Conservation (phyloP, 306 rosid species). For the Phaseolus lunatus region DNA sequence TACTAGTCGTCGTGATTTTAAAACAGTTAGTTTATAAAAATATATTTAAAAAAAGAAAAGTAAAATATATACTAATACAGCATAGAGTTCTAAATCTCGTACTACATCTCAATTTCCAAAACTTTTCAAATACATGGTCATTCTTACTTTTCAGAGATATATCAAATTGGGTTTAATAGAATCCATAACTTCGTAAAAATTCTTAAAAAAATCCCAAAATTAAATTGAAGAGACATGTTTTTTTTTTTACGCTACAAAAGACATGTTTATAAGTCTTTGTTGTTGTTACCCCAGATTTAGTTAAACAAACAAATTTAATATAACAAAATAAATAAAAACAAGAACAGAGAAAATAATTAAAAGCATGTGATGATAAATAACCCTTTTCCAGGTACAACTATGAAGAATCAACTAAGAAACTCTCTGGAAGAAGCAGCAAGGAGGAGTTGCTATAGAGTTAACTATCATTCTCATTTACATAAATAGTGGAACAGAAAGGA, state of each 20-base stretch:
- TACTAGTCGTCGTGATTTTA: too few relatives aligned
- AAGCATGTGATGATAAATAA: not conserved
- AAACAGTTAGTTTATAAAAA: too few relatives aligned
- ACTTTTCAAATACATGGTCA: too few relatives aligned
- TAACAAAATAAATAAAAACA: not conserved
- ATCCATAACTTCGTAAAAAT: not conserved
- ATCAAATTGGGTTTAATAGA: not conserved
- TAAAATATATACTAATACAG: too few relatives aligned
- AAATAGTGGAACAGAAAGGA: constrained; percentile 25
- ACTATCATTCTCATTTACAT: constrained; percentile 32
- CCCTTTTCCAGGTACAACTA: not conserved
- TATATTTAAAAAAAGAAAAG: too few relatives aligned
- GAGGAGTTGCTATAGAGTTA: not conserved
- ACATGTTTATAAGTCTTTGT: not conserved
- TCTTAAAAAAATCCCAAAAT: not conserved
- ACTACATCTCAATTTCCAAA: too few relatives aligned
- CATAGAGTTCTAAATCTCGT: too few relatives aligned
- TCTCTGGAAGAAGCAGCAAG: not conserved
- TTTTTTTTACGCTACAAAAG: not conserved
- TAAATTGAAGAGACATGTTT: not conserved
- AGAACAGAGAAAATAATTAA: not conserved
- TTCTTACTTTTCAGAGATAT: too few relatives aligned
- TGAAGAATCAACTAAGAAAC: not conserved
- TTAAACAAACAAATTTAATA: not conserved
- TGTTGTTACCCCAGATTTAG: not conserved